Evolutionary conservation across 768 basidiomycete genomes (phyloP), one percentile per base, ranked within the genome.

Genomic region (Gyrodon lividus): DNA sequence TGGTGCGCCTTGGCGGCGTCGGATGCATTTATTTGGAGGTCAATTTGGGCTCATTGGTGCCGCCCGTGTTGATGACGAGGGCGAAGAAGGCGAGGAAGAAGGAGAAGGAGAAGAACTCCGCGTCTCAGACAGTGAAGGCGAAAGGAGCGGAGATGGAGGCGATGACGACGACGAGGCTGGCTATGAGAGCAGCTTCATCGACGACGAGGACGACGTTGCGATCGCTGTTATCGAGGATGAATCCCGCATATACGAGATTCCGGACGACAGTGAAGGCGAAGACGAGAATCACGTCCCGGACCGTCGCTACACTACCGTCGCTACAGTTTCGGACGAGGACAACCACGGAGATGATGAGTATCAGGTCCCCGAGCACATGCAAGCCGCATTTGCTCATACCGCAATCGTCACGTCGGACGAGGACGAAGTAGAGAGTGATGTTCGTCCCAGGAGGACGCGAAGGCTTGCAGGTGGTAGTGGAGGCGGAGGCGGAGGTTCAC

Each of bases 111-210:
- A 53, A 0, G 54, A 57, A 12, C 24, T 39, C 26, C 19, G 54
- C 26, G 44, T 48, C 39, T 52, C 46, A 30, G 34, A 56, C 16
- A 52, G 46, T 6, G 61, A 61, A 14, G 58, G 46, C 14, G 66
- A 64, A 16, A 63, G 52, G 14, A 61, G 59, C 16, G 54, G 52
- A 16, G 66, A 56, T 4, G 10, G 28, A 28, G 28, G 10, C 10
- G 28, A 28, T 28, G 28, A 28, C 6, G 63, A 63, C 4, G 72
- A 58, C 2, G 73, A 74, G 0, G 74, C 69, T 16, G 73, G 63
- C 12, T 82, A 80, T 44, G 78, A 78, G 52, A 72, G 74, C 55
- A 80, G 80, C 61, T 83, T 83, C 57, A 82, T 84, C 44, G 80
- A 82, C 37, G 81, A 83, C 38, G 70, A 56, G 22, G 71, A 71